phyloP scores from a whole-genome alignment of 2,329 filamentous ascomycete species.

The Aspergillus niger region DNA sequence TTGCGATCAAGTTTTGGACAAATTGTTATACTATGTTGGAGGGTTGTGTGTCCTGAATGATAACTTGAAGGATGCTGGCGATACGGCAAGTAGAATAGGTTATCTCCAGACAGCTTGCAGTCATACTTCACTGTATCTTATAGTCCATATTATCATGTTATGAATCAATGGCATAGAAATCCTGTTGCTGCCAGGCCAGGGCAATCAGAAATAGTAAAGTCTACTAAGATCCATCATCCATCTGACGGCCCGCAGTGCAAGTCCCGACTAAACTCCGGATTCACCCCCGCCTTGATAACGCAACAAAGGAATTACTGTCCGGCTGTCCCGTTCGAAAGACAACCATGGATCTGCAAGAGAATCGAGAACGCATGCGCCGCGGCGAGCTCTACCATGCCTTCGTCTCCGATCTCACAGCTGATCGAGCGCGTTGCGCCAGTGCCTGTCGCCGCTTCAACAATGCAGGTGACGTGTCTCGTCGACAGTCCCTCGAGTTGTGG shows the following conservation, averaged over 20 bases:
- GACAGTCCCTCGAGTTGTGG: constrained; percentile 67
- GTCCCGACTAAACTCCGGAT: background rate
- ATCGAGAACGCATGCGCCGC: constrained; percentile 55
- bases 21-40: too few relatives aligned
- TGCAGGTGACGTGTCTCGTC: constrained; percentile 60
- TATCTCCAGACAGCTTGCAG: too few relatives aligned
- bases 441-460: constrained; percentile 67
- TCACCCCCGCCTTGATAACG: constrained; percentile 1
- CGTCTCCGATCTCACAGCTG: constrained; percentile 65
- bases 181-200: too few relatives aligned
- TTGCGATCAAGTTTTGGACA: too few relatives aligned
- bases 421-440: constrained; percentile 62
- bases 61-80: too few relatives aligned
- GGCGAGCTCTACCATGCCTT: constrained; percentile 77
- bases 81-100: too few relatives aligned
- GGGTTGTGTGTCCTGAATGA: too few relatives aligned
- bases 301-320: background rate
- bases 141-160: too few relatives aligned
- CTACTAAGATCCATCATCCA: background rate
- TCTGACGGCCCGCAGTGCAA: too few relatives aligned
- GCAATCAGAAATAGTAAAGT: too few relatives aligned
- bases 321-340: background rate
- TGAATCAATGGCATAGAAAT: too few relatives aligned
- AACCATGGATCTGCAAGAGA: constrained; percentile 18
- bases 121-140: too few relatives aligned